Conservation (phyloP, 108 stramenopile species). For the Epipyxis sp. region DNA sequence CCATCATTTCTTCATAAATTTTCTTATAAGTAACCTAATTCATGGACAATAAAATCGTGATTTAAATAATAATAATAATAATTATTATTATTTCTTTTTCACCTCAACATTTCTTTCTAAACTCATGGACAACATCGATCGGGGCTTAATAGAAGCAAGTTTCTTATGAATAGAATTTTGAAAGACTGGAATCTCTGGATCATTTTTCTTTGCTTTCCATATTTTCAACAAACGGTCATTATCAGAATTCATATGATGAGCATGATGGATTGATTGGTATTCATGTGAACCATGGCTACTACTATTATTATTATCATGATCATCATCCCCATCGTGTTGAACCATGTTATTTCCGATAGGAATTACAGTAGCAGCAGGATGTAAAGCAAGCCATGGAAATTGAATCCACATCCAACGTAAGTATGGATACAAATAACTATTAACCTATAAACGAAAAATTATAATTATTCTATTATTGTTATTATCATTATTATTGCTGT, state of each 20-base stretch:
- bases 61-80: too few species aligned
- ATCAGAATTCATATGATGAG: too few species aligned
- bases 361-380: constrained; percentile 1
- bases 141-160: constrained; percentile 9
- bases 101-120: constrained; percentile 7
- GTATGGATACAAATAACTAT: constrained; percentile 46
- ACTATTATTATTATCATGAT: neutral
- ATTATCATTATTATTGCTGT: too few species aligned
- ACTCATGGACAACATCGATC: neutral
- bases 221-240: neutral
- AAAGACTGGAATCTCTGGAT: neutral
- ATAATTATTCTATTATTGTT: too few species aligned
- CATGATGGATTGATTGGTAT: neutral
- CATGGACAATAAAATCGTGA: too few species aligned
- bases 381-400: constrained; percentile 66
- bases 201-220: constrained; percentile 1
- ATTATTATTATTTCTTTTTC: too few species aligned
- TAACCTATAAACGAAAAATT: too few species aligned
- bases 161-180: neutral
- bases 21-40: neutral
- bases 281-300: neutral
- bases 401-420: constrained; percentile 70
- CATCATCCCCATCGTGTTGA: neutral
- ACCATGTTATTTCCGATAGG: neutral
- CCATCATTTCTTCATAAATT: neutral